Percentiles rank a stretch among this genome's conserved stretches.
These are phyloP conservation scores for Penicillium soppii DNA, from an alignment of 495 filamentous ascomycete genomes.

Conservation along the genomic window DNA sequence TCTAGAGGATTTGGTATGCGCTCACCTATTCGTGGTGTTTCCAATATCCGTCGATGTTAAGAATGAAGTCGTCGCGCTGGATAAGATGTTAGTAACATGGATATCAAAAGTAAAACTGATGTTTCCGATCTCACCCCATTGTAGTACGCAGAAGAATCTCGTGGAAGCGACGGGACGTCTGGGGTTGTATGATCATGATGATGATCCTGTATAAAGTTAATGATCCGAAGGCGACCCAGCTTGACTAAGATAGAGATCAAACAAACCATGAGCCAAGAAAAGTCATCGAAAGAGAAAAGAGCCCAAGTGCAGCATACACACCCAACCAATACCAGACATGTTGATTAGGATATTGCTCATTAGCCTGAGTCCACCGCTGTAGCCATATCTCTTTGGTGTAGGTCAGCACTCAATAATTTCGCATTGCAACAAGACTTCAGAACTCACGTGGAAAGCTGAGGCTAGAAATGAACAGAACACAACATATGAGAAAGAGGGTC, in stretches of 20 bases:
- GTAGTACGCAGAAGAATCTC: slow-evolving; percentile 20
- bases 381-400: slow-evolving; percentile 28
- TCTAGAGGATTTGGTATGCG: background rate
- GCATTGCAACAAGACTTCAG: background rate
- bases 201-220: slow-evolving; percentile 13
- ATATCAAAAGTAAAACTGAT: background rate
- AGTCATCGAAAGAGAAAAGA: slow-evolving; percentile 12
- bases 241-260: background rate
- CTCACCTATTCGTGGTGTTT: slow-evolving; percentile 21
- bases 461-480: slow-evolving; percentile 25
- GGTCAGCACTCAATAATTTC: background rate
- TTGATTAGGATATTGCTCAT: slow-evolving; percentile 25
- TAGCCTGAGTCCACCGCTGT: slow-evolving; percentile 29
- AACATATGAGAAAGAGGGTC: slow-evolving; percentile 18
- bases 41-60: slow-evolving; percentile 23
- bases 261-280: slow-evolving; percentile 17
- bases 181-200: slow-evolving; percentile 18
- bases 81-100: background rate
- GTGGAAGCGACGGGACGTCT: slow-evolving; percentile 18
- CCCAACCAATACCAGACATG: slow-evolving; percentile 31
- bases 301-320: slow-evolving; percentile 16
- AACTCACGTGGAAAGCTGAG: slow-evolving; percentile 22
- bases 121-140: slow-evolving; percentile 11
- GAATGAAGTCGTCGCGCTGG: slow-evolving; percentile 22
- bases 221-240: background rate